These are phyloP conservation scores for Sporisorium sorghi DNA, from an alignment of 1,284 basidiomycete species.

Conservation along the genomic window DNA sequence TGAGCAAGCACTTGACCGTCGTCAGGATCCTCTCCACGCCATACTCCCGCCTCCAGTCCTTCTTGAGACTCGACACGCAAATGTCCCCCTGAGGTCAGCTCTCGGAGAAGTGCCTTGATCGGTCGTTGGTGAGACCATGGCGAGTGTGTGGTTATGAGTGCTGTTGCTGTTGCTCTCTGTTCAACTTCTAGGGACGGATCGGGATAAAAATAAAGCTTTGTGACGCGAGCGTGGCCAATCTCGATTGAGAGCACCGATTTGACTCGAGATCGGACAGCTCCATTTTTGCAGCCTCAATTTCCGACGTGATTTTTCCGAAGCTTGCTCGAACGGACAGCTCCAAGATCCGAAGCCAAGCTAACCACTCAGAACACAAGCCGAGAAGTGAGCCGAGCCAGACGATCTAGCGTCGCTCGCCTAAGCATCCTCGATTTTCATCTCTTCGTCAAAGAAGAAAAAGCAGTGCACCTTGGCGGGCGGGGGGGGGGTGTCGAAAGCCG, in stretches of 20 bases:
- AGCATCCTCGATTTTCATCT: neutral
- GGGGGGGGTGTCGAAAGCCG: too few relatives aligned
- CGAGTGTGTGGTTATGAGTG: too few relatives aligned
- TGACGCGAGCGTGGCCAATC: conserved; percentile 1
- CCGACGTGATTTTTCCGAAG: too few relatives aligned
- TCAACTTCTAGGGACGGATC: conserved; percentile 5
- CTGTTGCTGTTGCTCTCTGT: too few relatives aligned
- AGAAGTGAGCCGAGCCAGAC: too few relatives aligned
- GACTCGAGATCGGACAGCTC: neutral
- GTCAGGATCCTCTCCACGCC: conserved; percentile 90
- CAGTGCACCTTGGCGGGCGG: too few relatives aligned
- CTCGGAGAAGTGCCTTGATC: conserved; percentile 32
- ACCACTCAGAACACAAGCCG: too few relatives aligned
- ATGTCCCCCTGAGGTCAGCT: conserved; percentile 83
- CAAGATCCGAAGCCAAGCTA: too few relatives aligned
- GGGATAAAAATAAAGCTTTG: neutral
- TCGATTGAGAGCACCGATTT: neutral
- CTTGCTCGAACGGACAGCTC: too few relatives aligned
- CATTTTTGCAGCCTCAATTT: neutral
- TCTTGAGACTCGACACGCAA: conserved; percentile 96
- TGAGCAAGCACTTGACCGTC: conserved; percentile 87
- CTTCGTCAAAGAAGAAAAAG: neutral
- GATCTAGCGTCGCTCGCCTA: neutral
- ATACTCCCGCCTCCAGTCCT: conserved; percentile 93
- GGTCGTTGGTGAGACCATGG: conserved; percentile 42